These are phyloP conservation scores for Lasiodiplodia sp. DNA, from an alignment of 2,329 filamentous ascomycete genomes.

Conservation along the genomic window DNA sequence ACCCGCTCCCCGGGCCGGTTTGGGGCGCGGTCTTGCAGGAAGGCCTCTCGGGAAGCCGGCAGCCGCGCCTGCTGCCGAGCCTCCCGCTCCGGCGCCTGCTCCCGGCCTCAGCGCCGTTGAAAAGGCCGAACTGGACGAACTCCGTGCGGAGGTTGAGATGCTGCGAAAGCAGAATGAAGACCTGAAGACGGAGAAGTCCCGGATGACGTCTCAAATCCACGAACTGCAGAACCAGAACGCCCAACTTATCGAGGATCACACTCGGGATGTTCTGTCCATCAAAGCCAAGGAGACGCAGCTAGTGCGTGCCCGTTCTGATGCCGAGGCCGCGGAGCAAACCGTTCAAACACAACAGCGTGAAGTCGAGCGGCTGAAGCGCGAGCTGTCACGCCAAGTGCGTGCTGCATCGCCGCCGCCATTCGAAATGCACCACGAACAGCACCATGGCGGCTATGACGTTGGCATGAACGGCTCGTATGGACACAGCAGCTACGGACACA, in stretches of 20 bases:
- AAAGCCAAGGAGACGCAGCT: constrained; percentile 99
- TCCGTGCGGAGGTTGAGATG: constrained; percentile 82
- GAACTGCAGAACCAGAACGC: constrained; percentile 98
- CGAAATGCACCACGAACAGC: constrained; percentile 47
- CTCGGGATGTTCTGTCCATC: constrained; percentile 91
- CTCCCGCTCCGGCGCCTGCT: constrained; percentile 59
- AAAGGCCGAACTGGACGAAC: constrained; percentile 88
- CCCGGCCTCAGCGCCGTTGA: constrained; percentile 79
- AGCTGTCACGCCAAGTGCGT: constrained; percentile 65
- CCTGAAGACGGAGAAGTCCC: constrained; percentile 79
- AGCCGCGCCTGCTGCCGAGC: constrained; percentile 52
- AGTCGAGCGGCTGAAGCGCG: constrained; percentile 91
- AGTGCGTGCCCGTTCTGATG: constrained; percentile 87
- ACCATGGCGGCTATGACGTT: constrained; percentile 56
- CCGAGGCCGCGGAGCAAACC: constrained; percentile 84
- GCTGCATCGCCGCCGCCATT: constrained; percentile 63
- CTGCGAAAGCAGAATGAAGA: constrained; percentile 79
- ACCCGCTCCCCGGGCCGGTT: constrained; percentile 67
- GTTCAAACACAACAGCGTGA: constrained; percentile 86
- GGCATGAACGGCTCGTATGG: constrained; percentile 68
- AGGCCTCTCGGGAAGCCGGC: constrained; percentile 78
- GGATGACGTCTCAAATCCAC: constrained; percentile 83
- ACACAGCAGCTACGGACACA: constrained; percentile 56
- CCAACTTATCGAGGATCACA: constrained; percentile 95
- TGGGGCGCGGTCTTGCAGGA: constrained; percentile 79